Evolutionary conservation across 441 rosid species (phyloP), one percentile per base, ranked within the genome.

Genomic region (Erodium moschatum): DNA sequence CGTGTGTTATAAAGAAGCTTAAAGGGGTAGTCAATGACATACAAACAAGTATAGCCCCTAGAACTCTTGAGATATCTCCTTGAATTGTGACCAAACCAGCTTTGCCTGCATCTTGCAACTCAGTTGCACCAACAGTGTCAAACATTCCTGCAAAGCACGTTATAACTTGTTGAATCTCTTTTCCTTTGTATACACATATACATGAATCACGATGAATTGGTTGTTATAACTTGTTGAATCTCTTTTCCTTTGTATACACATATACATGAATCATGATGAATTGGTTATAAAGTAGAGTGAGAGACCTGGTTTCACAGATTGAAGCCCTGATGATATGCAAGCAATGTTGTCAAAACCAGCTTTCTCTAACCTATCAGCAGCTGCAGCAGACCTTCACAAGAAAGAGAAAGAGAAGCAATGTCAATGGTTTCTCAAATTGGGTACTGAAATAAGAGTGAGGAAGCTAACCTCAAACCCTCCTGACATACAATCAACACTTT

Each of bases 21-120:
- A 35, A 67, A 13, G 8, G 35, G 10, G 31, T 54, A 13, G 7
- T 9, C 8, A 58, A 19, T 27, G 42, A 67, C 52, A 85, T 82
- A 92, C 98, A 92, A 75, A 92, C 70, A n/a, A 92, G 98, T 48
- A 90, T 89, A 5, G 98, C 90, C 78, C 97, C 96, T 4, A 92
- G 86, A 11, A 92, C 92, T 66, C 96, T 96, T 16, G 98, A 92
- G 81, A 92, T 88, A 79, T 90, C 81, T 74, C 98, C 98, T 84
- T 92, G 98, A 71, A 92, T 19, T 10, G 91, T 89, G 44, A 90
- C 73, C 80, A 92, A 82, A 74, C 96, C 98, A 18, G 96, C 97
- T 85, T 93, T 93, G 54, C 98, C 97, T 19, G 96, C 96, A 67
- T 87, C 70, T 81, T 86, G 88, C 73, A 92, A 73, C 83, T 90